Conservation (phyloP, 1,284 basidiomycete genomes). For the Malassezia yamatoensis region DNA sequence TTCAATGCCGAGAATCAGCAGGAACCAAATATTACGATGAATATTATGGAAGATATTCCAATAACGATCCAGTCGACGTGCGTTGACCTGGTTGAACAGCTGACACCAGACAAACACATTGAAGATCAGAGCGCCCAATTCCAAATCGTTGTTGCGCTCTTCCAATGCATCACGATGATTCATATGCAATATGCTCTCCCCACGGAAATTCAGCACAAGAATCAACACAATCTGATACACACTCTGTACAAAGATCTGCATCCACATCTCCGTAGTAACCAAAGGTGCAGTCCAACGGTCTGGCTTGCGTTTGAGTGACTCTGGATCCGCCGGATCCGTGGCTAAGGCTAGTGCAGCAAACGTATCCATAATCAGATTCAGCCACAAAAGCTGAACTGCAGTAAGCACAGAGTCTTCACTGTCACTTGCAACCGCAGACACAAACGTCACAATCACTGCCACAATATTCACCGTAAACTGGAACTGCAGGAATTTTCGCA, state of each 20-base stretch:
- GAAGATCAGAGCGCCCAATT: slow-evolving; percentile 77
- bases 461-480: slow-evolving; percentile 94
- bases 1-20: slow-evolving; percentile 74
- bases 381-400: slow-evolving; percentile 92
- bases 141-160: slow-evolving; percentile 48
- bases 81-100: slow-evolving; percentile 73
- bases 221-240: slow-evolving; percentile 74
- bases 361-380: slow-evolving; percentile 88
- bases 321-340: slow-evolving; percentile 78
- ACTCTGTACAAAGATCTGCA: slow-evolving; percentile 85
- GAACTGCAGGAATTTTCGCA: slow-evolving; percentile 96
- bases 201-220: slow-evolving; percentile 80
- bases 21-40: slow-evolving; percentile 70
- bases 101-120: slow-evolving; percentile 86
- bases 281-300: slow-evolving; percentile 77
- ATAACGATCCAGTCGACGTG: slow-evolving; percentile 69
- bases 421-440: slow-evolving; percentile 71
- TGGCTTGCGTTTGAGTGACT: slow-evolving; percentile 76
- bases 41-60: slow-evolving; percentile 85
- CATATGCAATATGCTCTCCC: slow-evolving; percentile 58
- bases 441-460: slow-evolving; percentile 84
- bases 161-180: slow-evolving; percentile 41
- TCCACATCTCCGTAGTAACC: slow-evolving; percentile 68
- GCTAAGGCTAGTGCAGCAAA: slow-evolving; percentile 93
- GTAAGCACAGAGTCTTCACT: slow-evolving; percentile 74